Base-by-base conservation (phyloP, 768 basidiomycete genomes). In the Sarcodon sp. region DNA sequence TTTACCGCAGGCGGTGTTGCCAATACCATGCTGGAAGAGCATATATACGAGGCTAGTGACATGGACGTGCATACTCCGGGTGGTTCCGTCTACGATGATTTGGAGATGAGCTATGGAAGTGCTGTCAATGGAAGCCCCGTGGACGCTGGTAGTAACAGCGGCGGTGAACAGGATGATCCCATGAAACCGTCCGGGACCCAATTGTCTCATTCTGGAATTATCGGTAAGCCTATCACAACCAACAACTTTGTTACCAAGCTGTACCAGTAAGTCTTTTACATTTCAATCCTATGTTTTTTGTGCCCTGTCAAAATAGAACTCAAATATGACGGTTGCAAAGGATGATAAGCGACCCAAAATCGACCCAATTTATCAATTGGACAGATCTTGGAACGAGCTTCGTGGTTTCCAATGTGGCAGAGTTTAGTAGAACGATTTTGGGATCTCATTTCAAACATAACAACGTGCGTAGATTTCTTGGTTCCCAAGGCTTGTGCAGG, bases 371-470 rank as follows among this genome's bases (percentile, higher is more conserved):
- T 60, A 89, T 90, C 55, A 66, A 77, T 1, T 91, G 87, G 86
- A 87, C 86, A 1, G 83, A 87, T 32, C 72, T 79, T 10, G 87
- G 87, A 21, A 80, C 86, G 44, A 75, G 83, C 43, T 89, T 91
- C 56, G 84, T 89, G 43, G 87, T 91, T 34, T 83, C 81, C 38
- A 88, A 87, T 51, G 84, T 87, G 44, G 83, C 83, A 61, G 85
- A 88, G 60, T 90, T 91, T 61, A 87, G 85, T 55, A 70, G 85
- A 51, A 85, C 77, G 57, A 88, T 89, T 55, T 70, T 91, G 32
- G 87, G 87, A 3, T 79, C 81, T 2, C 87, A 91, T 60, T 91
- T 90, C 66, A 90, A 89, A 64, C 88, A 91, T 66, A 89, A 88
- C 62, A 89, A 89, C 60, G 86, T 86, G 51, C 49, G 83, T 66